Base-by-base conservation (phyloP, 352 stramenopile genomes). In the Phytopythium chamaehyphon region DNA sequence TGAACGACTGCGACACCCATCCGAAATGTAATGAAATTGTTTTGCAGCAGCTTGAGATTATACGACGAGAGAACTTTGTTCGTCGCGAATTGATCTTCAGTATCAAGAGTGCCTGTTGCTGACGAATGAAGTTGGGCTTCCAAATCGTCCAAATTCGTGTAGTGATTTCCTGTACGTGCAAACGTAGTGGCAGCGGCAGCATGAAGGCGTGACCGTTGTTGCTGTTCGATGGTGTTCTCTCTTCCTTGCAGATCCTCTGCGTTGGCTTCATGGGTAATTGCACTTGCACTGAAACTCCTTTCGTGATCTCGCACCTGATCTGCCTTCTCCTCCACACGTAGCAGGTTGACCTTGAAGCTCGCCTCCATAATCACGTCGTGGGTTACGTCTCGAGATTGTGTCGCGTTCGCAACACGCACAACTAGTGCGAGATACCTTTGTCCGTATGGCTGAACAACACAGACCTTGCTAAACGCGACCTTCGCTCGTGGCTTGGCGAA, bases 21-120 rank as follows among this genome's bases (percentile, higher is more conserved):
- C 23, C 83, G 83, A 48, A 93, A 91, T 33, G 82, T 90, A 52
- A 93, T 90, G 36, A 91, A 93, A 38, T 90, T 90, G 59, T 87
- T 84, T 36, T 91, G 83, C 52, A 87, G 35, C 22, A 93, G 57
- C 49, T 84, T 80, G 47, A 93, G 69, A 22, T 90, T 86, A 62
- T 91, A 90, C 47, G 77, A 89, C 24, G 75, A 78, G 0, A 91
- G 54, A 33, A 81, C 64, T 53, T 83, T 76, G 28, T 59, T 66
- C 14, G 50, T 16, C 3, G 67, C 66, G 18, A 57, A 69, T 10
- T 55, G 47, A 15, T 28, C n/a, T 5, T 70, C 40, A 33, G 28
- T 33, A 9, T 5, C 28, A 10, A 9, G 5, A 9, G 28, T 10
- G 5, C 28, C 12, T 65, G 28, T 8, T 31, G 12, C 3, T 18